Base-by-base conservation (phyloP, 1,284 basidiomycete species). In the Amylostereum areolatum region DNA sequence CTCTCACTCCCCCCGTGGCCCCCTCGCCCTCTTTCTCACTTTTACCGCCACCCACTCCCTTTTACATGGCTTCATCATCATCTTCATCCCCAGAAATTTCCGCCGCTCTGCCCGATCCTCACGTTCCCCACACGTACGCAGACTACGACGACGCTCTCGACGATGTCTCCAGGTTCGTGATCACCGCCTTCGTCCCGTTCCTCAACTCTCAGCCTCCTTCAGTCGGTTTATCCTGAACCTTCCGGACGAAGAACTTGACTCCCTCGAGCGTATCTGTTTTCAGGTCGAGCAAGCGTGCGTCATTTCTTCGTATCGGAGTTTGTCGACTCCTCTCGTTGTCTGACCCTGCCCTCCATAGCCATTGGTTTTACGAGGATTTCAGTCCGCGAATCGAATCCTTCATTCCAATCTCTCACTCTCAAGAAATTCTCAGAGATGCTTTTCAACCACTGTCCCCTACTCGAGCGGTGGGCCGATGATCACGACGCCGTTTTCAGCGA, bases 311-410 rank as follows among this genome's bases (percentile, higher is more conserved):
- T n/a, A n/a, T n/a, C n/a, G n/a, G n/a, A n/a, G 39, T 49, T 43
- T 60, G 18, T 48, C 41, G 12, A 41, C n/a, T 46, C 32, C 10
- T 35, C 33, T 39, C 37, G 46, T 33, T 24, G 24, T 42, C 35
- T 48, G 47, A 52, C 39, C 43, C 32, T 10, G 51, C 41, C 24
- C 29, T 36, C 9, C 49, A 7, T 63, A 97, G 94, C 18, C 96
- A 99, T 67, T 99, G 97, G 97, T 99, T 94, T 69, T 99, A 99
- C 65, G 96, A 99, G 72, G 97, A 99, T 68, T 99, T 97, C 61
- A n/a, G 84, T 99, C 54, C 88, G 96, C 40, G 91, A 93, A 64
- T 78, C 89, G 64, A 92, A 97, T 58, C 86, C 89, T 2, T 80
- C 83, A 49, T 82, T 98, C 34, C 95, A 94, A 1, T 90, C 93